These are phyloP conservation scores for Sarcomyxa edulis DNA, from an alignment of 768 basidiomycete genomes.

Conservation along the genomic window DNA sequence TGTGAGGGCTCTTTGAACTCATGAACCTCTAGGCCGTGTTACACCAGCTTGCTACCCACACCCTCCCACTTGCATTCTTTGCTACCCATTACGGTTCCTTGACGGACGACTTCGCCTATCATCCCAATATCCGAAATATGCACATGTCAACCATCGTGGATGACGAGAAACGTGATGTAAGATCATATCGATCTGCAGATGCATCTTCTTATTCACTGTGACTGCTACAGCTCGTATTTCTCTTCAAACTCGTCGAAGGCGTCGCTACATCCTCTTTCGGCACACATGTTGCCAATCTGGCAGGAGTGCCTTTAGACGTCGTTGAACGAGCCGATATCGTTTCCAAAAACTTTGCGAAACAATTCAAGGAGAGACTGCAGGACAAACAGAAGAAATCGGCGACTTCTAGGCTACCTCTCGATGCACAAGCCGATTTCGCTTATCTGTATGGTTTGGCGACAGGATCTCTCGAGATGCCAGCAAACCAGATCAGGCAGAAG, in stretches of 20 bases:
- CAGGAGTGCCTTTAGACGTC: conserved; percentile 82
- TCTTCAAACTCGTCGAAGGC: conserved; percentile 90
- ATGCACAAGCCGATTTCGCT: conserved; percentile 86
- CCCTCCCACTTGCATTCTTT: conserved; percentile 89
- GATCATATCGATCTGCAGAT: conserved; percentile 10
- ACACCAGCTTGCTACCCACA: conserved; percentile 91
- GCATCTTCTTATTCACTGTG: conserved; percentile 4
- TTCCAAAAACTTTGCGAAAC: conserved; percentile 79
- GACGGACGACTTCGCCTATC: conserved; percentile 90
- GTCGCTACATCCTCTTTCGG: conserved; percentile 88
- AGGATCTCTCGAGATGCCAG: conserved; percentile 47
- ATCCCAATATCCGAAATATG: conserved; percentile 91
- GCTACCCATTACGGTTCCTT: conserved; percentile 97
- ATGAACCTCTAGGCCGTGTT: conserved; percentile 63
- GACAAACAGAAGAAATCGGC: conserved; percentile 50
- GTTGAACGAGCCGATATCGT: conserved; percentile 86
- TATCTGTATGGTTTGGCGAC: conserved; percentile 65
- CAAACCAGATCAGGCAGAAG: conserved; percentile 44
- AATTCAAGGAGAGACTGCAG: conserved; percentile 80
- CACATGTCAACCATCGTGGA: conserved; percentile 95
- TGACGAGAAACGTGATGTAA: conserved; percentile 83
- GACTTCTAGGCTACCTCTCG: conserved; percentile 63
- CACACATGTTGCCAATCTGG: conserved; percentile 91
- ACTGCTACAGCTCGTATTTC: conserved; percentile 69
- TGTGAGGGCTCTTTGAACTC: conserved; percentile 7